A percentile compares a stretch with the other conserved stretches of the same genome.
phyloP scores from a whole-genome alignment of 2,329 filamentous ascomycete species.

The Penicillium sp. region DNA sequence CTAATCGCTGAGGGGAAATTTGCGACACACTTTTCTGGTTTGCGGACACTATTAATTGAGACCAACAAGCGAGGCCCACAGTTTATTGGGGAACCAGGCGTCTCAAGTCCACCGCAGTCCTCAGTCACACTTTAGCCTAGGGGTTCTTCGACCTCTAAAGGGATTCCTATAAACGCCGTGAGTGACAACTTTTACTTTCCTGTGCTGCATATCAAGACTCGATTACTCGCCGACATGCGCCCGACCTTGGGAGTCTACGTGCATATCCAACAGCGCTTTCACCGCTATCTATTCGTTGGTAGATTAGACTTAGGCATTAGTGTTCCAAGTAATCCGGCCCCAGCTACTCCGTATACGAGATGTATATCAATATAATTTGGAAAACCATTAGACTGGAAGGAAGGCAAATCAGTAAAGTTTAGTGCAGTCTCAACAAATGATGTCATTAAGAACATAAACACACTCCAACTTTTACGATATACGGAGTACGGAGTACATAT shows the following conservation, averaged over 20 bases:
- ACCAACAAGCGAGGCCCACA: slow-evolving; percentile 3
- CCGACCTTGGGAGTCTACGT: not conserved
- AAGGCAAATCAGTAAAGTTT: not conserved
- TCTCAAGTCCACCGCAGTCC: not conserved
- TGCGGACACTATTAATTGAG: not conserved
- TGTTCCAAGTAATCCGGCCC: not conserved
- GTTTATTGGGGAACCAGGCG: not conserved
- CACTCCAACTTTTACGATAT: too few species aligned
- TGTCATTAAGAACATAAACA: too few species aligned
- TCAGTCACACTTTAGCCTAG: not conserved
- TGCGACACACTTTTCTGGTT: not conserved
- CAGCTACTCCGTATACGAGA: not conserved
- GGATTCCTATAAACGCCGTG: not conserved
- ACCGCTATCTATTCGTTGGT: not conserved
- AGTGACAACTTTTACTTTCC: not conserved
- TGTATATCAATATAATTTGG: not conserved
- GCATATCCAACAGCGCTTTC: not conserved
- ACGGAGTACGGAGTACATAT: too few species aligned
- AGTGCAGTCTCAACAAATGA: too few species aligned
- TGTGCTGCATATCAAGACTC: not conserved
- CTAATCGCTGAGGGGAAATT: not conserved
- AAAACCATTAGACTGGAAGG: not conserved
- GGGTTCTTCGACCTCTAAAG: not conserved
- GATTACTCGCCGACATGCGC: not conserved
- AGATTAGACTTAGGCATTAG: not conserved